Conservation (phyloP, 78 protist genomes). For the Emiliania huxleyi region DNA sequence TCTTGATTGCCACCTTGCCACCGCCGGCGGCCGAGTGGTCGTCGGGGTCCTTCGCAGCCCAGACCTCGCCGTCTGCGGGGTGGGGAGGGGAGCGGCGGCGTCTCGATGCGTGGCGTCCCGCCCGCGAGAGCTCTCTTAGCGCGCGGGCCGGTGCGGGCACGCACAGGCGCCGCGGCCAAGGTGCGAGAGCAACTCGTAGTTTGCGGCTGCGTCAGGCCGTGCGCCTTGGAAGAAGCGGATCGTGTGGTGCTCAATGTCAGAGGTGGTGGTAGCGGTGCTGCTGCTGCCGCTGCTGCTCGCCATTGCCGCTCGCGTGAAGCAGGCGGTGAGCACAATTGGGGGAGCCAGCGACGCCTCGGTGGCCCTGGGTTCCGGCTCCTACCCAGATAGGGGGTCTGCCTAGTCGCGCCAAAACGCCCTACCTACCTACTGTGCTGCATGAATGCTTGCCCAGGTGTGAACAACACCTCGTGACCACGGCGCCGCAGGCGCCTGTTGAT, state of each 20-base stretch:
- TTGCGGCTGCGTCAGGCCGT: not conserved
- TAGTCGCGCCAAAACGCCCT: no score
- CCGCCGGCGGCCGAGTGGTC: not conserved
- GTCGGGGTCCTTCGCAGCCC: not conserved
- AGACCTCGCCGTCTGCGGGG: slow-evolving; percentile 10
- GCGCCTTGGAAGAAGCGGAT: not conserved
- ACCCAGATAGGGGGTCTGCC: no score
- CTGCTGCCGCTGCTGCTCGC: no score
- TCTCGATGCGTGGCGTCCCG: not conserved
- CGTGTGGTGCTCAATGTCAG: not conserved
- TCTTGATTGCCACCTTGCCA: not conserved
- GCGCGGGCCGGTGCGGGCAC: not conserved
- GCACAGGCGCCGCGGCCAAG: slow-evolving; percentile 11
- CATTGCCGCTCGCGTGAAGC: no score
- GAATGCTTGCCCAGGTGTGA: no score
- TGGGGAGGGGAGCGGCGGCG: not conserved
- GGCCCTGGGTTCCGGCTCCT: no score
- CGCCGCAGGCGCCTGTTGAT: no score
- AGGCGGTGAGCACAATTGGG: no score
- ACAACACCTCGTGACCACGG: no score
- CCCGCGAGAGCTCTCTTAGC: not conserved
- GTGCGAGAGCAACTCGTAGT: not conserved
- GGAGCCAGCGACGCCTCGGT: no score
- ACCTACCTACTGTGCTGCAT: no score
- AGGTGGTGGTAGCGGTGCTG: no score